Base-by-base conservation (phyloP, 2,329 filamentous ascomycete genomes). In the Aspergillus novofumigatus region DNA sequence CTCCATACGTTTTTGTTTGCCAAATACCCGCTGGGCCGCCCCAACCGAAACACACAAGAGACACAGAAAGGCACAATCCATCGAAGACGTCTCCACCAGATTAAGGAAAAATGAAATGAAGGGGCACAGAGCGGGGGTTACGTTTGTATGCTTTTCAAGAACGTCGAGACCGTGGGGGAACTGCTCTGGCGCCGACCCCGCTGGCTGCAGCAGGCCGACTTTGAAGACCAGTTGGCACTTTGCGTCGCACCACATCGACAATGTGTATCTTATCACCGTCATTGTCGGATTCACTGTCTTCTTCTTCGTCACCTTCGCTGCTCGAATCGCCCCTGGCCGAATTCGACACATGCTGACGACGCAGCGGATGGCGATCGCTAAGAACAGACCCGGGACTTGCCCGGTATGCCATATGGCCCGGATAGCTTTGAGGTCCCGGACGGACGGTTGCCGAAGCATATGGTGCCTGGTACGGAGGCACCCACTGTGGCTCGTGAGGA, bases 401-500 rank as follows among this genome's bases (percentile, higher is more conserved):
- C 56, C 64, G 62, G 52, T 68, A 69, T 17, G 67, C 57, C 21
- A 59, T 47, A 62, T 62, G 53, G 21, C 48, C 58, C 25, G 56
- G 42, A 51, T 57, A 68, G 51, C 51, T 62, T n/a, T 63, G 64
- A 11, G 65, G 61, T 35, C 64, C 63, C 47, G 63, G 70, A 25
- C 71, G 66, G 49, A 70, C 65, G 61, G 76, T 75, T 4, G 64
- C 54, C 20, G 71, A 67, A 38, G 68, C 56, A 50, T 72, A 72
- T 17, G 70, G 66, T 21, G 66, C 63, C 55, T 63, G 69, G 51
- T 67, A 67, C 17, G 79, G 74, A 64, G 72, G 71, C 45, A 69
- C 74, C 77, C 75, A 79, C 51, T 77, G 75, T 1, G 72, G 72
- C 60, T 83, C 82, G 54, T 83, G 79, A 29, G 78, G 77, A 25